Conservation (phyloP, 371 early-diverging fungal genomes). For the Lichtheimia hyalospora region DNA sequence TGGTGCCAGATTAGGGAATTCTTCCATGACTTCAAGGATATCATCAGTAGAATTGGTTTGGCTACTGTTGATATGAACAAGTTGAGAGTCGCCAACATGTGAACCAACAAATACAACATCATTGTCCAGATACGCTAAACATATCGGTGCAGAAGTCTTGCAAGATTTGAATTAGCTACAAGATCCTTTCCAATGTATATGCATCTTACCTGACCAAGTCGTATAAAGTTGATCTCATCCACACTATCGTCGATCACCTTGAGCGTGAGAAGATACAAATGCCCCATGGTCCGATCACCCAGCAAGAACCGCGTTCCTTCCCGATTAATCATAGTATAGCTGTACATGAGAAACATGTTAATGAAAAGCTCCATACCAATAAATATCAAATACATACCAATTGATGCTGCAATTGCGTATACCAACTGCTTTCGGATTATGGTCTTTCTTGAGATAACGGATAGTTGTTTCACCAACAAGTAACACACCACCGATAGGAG, state of each 20-base stretch:
- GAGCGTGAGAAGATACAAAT: constrained; percentile 52
- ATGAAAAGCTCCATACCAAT: not conserved
- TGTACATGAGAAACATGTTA: constrained; percentile 9
- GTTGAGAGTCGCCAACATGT: constrained; percentile 81
- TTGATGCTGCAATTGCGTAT: constrained; percentile 54
- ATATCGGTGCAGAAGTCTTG: constrained; percentile 65
- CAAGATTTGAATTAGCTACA: not conserved
- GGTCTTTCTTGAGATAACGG: constrained; percentile 54
- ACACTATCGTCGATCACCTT: constrained; percentile 7
- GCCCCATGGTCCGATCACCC: constrained; percentile 70
- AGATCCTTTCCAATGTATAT: not conserved
- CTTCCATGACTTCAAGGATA: constrained; percentile 52
- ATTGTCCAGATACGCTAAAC: constrained; percentile 74
- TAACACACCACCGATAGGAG: constrained; percentile 66
- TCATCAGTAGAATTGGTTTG: constrained; percentile 3
- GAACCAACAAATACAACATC: constrained; percentile 86
- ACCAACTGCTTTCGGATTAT: constrained; percentile 50
- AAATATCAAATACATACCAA: constrained; percentile 17
- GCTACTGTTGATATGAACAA: constrained; percentile 53
- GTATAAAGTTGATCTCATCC: not conserved
- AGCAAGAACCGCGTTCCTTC: constrained; percentile 70
- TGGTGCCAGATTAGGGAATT: constrained; percentile 80
- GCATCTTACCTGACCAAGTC: not conserved
- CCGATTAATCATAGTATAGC: constrained; percentile 48
- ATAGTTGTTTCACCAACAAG: constrained; percentile 71